A percentile compares a stretch with the other conserved stretches of the same genome.
Evolutionary conservation across 2,329 filamentous ascomycete genomes (phyloP).

Genomic region (Diaporthe sp.): DNA sequence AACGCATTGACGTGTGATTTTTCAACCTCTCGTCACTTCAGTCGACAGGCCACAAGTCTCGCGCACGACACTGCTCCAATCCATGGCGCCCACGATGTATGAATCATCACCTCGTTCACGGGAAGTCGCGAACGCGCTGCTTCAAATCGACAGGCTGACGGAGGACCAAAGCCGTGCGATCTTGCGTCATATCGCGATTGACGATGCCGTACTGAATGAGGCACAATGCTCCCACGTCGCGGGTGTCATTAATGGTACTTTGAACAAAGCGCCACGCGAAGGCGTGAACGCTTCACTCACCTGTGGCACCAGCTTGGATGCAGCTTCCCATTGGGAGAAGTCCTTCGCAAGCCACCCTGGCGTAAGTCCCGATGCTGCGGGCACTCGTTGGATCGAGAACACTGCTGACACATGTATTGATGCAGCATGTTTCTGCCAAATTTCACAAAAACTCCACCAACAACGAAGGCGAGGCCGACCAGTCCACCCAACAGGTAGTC

Average conservation of each 20-base stretch:
- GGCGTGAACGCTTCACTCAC: not conserved
- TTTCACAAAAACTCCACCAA: not conserved
- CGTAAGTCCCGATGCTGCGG: not conserved
- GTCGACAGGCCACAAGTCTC: not conserved
- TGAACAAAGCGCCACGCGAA: not conserved
- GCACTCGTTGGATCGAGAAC: rapidly evolving
- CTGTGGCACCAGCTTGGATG: not conserved
- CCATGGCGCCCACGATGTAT: not conserved
- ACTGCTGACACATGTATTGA: not conserved
- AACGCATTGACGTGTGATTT: not conserved
- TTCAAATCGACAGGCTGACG: slow-evolving; percentile 3
- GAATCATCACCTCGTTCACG: not conserved
- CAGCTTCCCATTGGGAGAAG: slow-evolving; percentile 12
- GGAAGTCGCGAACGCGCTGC: slow-evolving; percentile 9
- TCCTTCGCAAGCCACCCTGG: not conserved
- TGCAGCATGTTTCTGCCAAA: not conserved
- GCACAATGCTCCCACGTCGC: slow-evolving; percentile 28
- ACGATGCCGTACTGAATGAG: slow-evolving; percentile 5
- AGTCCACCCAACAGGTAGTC: not conserved
- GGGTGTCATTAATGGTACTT: not conserved
- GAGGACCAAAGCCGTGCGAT: not conserved
- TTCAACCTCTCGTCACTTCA: no score
- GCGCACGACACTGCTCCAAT: not conserved
- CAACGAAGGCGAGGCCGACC: not conserved
- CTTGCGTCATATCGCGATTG: not conserved